phyloP scores from a whole-genome alignment of 1,284 basidiomycete species.

The Leucoagaricus sp. region DNA sequence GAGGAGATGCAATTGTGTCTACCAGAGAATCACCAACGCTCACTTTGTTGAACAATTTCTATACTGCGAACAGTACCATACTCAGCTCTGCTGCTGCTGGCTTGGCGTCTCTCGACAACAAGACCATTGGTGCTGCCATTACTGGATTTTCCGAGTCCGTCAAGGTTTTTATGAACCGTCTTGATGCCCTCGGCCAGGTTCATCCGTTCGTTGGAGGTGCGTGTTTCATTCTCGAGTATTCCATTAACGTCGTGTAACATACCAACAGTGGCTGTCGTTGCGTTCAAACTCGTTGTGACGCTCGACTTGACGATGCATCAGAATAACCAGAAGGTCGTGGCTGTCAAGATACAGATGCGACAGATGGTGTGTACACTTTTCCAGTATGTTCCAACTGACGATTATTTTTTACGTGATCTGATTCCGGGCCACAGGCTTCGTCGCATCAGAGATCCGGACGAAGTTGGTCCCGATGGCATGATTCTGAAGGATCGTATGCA shows the following conservation, averaged over 20 bases:
- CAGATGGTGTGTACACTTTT: constrained; percentile 45
- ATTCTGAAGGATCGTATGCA: constrained; percentile 14
- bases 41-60: not conserved
- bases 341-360: constrained; percentile 44
- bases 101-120: constrained; percentile 4
- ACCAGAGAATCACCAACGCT: not conserved
- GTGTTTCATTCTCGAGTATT: not conserved
- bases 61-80: not conserved
- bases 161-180: constrained; percentile 5
- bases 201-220: constrained; percentile 13
- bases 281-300: constrained; percentile 43
- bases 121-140: constrained; percentile 9
- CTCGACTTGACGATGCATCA: constrained; percentile 41
- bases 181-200: constrained; percentile 3
- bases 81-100: constrained; percentile 1
- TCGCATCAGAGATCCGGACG: constrained; percentile 20
- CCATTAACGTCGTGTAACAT: not conserved
- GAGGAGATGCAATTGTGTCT: not conserved
- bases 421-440: constrained; percentile 18
- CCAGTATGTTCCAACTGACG: constrained; percentile 37
- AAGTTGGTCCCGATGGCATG: constrained; percentile 21
- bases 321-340: constrained; percentile 44
- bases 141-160: constrained; percentile 6
- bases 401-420: not conserved
- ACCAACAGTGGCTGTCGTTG: constrained; percentile 39